Percentiles rank a stretch among this genome's conserved stretches.
These are phyloP conservation scores for Anisogramma anomala DNA, from an alignment of 2,329 filamentous ascomycete species.

Conservation along the genomic window DNA sequence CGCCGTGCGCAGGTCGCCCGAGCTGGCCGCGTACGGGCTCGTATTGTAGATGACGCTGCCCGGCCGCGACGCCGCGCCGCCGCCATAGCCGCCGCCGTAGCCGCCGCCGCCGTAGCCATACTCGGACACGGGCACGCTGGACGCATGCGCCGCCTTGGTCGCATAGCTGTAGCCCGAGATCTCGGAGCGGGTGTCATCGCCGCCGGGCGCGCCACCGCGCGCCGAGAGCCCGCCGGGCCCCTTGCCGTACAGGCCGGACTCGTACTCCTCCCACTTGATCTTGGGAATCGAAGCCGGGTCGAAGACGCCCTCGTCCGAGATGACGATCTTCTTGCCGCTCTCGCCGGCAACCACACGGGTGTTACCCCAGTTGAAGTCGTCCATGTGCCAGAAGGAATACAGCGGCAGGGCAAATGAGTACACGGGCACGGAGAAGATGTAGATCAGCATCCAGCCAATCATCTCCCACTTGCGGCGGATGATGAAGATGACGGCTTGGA, in stretches of 20 bases:
- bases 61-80: slow-evolving; percentile 43
- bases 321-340: slow-evolving; percentile 79
- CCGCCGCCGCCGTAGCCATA: slow-evolving; percentile 47
- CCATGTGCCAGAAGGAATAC: slow-evolving; percentile 99
- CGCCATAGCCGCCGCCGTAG: slow-evolving; percentile 25
- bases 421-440: slow-evolving; percentile 79
- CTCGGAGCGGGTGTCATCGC: slow-evolving; percentile 72
- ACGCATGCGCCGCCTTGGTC: slow-evolving; percentile 49
- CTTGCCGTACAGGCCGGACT: slow-evolving; percentile 93
- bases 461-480: slow-evolving; percentile 96
- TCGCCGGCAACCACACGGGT: slow-evolving; percentile 95
- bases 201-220: slow-evolving; percentile 38
- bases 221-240: slow-evolving; percentile 66
- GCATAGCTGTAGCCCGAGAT: slow-evolving; percentile 89
- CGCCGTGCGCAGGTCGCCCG: slow-evolving; percentile 31
- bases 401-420: slow-evolving; percentile 84
- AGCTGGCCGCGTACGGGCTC: slow-evolving; percentile 37
- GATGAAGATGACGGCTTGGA: slow-evolving; percentile 96
- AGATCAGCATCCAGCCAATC: slow-evolving; percentile 98
- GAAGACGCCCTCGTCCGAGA: slow-evolving; percentile 96
- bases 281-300: slow-evolving; percentile 84
- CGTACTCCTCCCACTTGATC: slow-evolving; percentile 99
- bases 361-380: slow-evolving; percentile 99
- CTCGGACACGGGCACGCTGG: slow-evolving; percentile 46
- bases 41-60: slow-evolving; percentile 40